Evolutionary conservation across 106 monocot genomes (phyloP), one percentile per base, ranked within the genome.

Genomic region (Gastrodia elata): DNA sequence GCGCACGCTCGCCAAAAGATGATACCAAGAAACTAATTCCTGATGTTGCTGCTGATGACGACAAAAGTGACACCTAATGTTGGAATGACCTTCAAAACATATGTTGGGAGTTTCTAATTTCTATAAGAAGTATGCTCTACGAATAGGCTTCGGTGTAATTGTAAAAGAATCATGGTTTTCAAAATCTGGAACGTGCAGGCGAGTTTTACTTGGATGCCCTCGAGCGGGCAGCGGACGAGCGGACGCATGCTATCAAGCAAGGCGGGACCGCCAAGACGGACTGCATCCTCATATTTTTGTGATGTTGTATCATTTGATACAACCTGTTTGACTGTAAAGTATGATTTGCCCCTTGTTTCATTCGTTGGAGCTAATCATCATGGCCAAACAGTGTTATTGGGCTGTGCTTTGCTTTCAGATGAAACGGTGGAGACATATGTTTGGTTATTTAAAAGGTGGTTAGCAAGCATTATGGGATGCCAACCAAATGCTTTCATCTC

Each of bases 341-440:
- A 73, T 73, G 76, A 77, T 42, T 39, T 80, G 67, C 83, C 79
- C 18, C 83, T 83, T 76, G 79, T 43, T 71, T n/a, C 56, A 5
- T 77, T 84, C 65, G 40, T 80, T 64, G 84, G 84, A 37, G 65
- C 71, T 13, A 84, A 84, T 46, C 80, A 84, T 37, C 84, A 83
- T 44, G 78, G 78, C 6, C 73, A 83, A 24, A 33, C 61, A 1
- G 72, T 78, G 24, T 26, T 82, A 39, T 71, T 82, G 10, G 82
- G 82, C 7, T 82, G 78, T 20, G 78, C n/a, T 40, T 13, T 82
- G 64, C 55, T 82, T 59, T 78, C 82, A 10, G 58, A 78, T 74
- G 78, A 78, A 49, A 74, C 48, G 5, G 44, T 59, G 1, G 82
- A 75, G 46, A 58, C 78, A 10, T 82, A 70, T 39, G 37, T 78